Conservation (phyloP, 805 yeast species). For the Sungouiella thailandica region DNA sequence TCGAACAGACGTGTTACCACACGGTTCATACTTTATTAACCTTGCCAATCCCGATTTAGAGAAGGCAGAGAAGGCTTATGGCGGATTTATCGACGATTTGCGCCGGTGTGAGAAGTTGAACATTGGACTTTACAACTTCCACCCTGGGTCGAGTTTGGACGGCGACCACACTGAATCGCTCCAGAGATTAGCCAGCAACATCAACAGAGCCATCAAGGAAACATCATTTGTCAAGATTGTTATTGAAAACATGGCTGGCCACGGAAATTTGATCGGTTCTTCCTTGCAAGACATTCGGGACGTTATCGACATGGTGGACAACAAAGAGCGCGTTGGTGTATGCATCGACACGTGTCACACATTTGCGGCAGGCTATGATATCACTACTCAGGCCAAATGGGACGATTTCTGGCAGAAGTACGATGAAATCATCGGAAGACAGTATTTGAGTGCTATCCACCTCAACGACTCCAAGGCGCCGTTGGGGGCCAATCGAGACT, state of each 20-base stretch:
- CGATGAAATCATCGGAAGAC: constrained; percentile 67
- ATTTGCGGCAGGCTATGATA: constrained; percentile 94
- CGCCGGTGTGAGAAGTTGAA: constrained; percentile 79
- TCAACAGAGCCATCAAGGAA: constrained; percentile 69
- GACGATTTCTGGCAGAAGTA: constrained; percentile 69
- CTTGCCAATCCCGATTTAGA: constrained; percentile 84
- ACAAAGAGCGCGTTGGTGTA: constrained; percentile 85
- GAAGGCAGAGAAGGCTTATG: constrained; percentile 71
- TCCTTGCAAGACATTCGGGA: constrained; percentile 66
- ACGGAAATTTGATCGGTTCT: constrained; percentile 85
- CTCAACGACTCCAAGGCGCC: constrained; percentile 96
- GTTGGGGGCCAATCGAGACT: constrained; percentile 79
- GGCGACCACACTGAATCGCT: constrained; percentile 62
- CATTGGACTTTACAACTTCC: constrained; percentile 85
- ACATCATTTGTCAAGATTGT: constrained; percentile 83
- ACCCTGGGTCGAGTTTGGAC: constrained; percentile 85
- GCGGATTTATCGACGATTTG: constrained; percentile 80
- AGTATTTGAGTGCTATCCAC: constrained; percentile 78
- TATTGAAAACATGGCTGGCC: constrained; percentile 97
- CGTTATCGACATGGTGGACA: constrained; percentile 73
- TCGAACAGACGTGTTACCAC: constrained; percentile 78
- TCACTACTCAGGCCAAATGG: constrained; percentile 55
- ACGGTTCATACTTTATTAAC: constrained; percentile 91
- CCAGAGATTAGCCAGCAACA: constrained; percentile 64
- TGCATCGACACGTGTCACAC: constrained; percentile 96